Conservation (phyloP, 164 flowering plant species). For the Tetrastigma voinierianum region DNA sequence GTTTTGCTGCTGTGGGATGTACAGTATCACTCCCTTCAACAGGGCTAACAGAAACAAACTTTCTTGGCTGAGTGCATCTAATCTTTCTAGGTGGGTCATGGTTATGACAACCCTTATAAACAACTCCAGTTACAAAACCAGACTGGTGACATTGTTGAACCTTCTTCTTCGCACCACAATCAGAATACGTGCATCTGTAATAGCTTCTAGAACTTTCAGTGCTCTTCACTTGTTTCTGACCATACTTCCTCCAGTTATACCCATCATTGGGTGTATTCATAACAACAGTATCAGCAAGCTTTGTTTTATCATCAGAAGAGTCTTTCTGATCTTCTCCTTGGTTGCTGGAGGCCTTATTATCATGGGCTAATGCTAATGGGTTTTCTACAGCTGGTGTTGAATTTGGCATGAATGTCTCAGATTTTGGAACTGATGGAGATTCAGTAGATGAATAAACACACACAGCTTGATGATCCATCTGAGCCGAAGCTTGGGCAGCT, state of each 20-base stretch:
- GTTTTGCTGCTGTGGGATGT: conserved; percentile 19
- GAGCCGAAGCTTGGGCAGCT: conserved; percentile 26
- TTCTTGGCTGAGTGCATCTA: conserved; percentile 37
- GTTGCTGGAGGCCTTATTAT: conserved; percentile 7
- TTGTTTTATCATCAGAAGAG: conserved; percentile 21
- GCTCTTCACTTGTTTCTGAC: conserved; percentile 87
- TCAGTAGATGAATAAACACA: too few species aligned
- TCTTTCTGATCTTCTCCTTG: conserved; percentile 24
- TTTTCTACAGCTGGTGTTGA: conserved; percentile 27
- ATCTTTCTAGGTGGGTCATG: conserved; percentile 76
- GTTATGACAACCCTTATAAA: conserved; percentile 68
- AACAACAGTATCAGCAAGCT: conserved; percentile 21
- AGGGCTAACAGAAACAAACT: conserved; percentile 26
- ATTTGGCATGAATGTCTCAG: conserved; percentile 29
- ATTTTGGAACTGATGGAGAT: conserved; percentile 27
- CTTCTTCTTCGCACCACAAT: conserved; percentile 72
- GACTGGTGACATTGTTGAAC: conserved; percentile 54
- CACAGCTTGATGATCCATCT: conserved; percentile 29
- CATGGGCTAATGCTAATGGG: conserved; percentile 10
- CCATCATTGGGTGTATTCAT: conserved; percentile 61
- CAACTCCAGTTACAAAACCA: conserved; percentile 52
- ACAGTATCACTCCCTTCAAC: conserved; percentile 17
- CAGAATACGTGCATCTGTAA: conserved; percentile 66
- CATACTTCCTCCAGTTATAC: conserved; percentile 92
- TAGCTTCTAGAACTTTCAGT: conserved; percentile 79